Evolutionary conservation across 1,139 yeast genomes (phyloP), one percentile per base, ranked within the genome.

Genomic region (Yamadazyma triangularis): DNA sequence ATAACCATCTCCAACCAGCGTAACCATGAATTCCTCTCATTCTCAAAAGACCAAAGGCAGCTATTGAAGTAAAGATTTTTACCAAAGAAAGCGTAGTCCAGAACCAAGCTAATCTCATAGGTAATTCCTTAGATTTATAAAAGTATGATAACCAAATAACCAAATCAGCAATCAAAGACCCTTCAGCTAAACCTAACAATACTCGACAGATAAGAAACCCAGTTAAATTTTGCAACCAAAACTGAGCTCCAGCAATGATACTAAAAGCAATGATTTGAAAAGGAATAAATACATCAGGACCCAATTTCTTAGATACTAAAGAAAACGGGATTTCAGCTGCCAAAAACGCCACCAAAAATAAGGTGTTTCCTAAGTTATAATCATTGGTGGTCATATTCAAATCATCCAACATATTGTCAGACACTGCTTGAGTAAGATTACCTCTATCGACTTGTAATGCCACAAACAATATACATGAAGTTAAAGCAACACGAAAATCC

Each of bases 1-100:
- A 81, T 15, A 81, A 54, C 79, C 80, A 79, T 41, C 71, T 61
- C 85, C 85, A 79, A 13, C 85, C 84, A 22, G 53, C 49, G 31
- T 38, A 33, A 2, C 53, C 53, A 61, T 60, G 39, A 8, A 40
- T 28, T n/a, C 52, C 51, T 36, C 56, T 40, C 45, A 51, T 39
- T 36, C 53, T 47, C 34, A 59, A 51, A 4, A 59, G 33, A 4
- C 58, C 65, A 42, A 57, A 58, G 0, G 64, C 65, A 27, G 57
- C 45, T 27, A 56, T 39, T 10, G 53, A 44, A 7, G 58, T 48
- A 35, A 46, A 31, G 13, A 58, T 50, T 10, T 46, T 29, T 4
- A 56, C 50, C 30, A 53, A 38, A 1, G 59, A 54, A 28, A 54
- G 45, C 13, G 61, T 49, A 15, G 58, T 49, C 43, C 56, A 56